Base-by-base conservation (phyloP, 495 filamentous ascomycete genomes). In the Penicillium turbatum region DNA sequence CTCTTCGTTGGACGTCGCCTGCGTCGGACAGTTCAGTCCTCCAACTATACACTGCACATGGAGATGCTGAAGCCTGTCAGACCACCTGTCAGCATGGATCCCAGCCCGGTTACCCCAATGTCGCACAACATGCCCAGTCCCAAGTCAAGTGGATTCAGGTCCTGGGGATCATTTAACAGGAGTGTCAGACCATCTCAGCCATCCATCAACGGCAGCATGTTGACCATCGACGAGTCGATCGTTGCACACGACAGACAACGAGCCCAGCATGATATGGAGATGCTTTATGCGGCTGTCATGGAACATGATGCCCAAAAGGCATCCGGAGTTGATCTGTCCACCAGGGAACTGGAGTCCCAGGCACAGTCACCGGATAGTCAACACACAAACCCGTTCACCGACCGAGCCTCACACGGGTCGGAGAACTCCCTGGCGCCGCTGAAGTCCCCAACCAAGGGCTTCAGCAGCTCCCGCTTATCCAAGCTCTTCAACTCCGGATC, bases 241-340 rank as follows among this genome's bases (percentile, higher is more conserved):
- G 79, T 96, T 26, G 80, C 85, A 32, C 75, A 78, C 53, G 89
- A 96, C 71, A 82, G 80, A 55, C 81, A 78, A 56, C 80, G 83
- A 67, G 82, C 86, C 63, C 85, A 92, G 65, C 76, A 81, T 53
- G 85, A 95, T 64, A 84, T 97, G 72, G 90, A 93, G 65, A 84
- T 88, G 67, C 82, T 97, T 60, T 97, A 97, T 65, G 88, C 83
- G 44, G 86, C 90, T 39, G 91, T 96, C 54, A 86, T 95, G 87
- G 89, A 88, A 70, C 87, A 92, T 46, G 89, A 95, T 69, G 85
- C 82, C 34, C 81, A 82, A 43, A 87, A 88, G 70, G 73, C 81
- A 47, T 71, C 71, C 1, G 63, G 53, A 2, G 9, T 56, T 16
- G 56, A 66, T 41, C 42, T 60, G 19, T 43, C 65, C 5, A 19